Conservation (phyloP, 2,329 filamentous ascomycete genomes). For the Fusarium sp. region DNA sequence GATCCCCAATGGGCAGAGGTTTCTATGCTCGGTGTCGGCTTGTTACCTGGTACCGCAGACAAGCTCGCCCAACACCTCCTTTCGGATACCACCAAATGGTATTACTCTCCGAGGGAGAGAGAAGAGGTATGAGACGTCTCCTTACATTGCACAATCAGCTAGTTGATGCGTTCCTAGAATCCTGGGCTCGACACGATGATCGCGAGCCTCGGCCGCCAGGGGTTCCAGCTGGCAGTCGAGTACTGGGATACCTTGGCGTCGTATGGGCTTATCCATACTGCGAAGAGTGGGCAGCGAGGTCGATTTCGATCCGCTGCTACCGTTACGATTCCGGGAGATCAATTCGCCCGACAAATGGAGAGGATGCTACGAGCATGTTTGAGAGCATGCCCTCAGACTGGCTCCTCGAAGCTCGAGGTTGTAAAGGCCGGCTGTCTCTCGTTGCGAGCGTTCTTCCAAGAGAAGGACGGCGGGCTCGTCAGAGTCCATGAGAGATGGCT, state of each 20-base stretch:
- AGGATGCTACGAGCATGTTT: conserved; percentile 13
- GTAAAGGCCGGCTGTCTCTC: background rate
- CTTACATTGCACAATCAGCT: background rate
- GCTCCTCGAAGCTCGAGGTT: background rate
- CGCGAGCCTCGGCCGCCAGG: conserved; percentile 11
- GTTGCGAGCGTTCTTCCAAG: background rate
- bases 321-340: background rate
- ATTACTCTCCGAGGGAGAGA: conserved; percentile 16
- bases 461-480: background rate
- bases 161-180: conserved; percentile 1
- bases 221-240: conserved; percentile 1
- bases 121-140: background rate
- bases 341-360: background rate
- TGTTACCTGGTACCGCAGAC: background rate
- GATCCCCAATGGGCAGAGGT: conserved; percentile 18
- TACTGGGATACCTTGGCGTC: conserved; percentile 18
- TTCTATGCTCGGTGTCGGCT: background rate
- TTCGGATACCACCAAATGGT: conserved; percentile 18
- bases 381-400: background rate
- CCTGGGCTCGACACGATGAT: background rate
- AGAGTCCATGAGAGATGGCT: conserved; percentile 24
- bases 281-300: background rate
- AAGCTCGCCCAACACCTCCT: conserved; percentile 13
- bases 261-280: background rate
- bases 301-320: background rate